Base-by-base conservation (phyloP, 1,139 yeast species). In the Kluyveromyces sp. region DNA sequence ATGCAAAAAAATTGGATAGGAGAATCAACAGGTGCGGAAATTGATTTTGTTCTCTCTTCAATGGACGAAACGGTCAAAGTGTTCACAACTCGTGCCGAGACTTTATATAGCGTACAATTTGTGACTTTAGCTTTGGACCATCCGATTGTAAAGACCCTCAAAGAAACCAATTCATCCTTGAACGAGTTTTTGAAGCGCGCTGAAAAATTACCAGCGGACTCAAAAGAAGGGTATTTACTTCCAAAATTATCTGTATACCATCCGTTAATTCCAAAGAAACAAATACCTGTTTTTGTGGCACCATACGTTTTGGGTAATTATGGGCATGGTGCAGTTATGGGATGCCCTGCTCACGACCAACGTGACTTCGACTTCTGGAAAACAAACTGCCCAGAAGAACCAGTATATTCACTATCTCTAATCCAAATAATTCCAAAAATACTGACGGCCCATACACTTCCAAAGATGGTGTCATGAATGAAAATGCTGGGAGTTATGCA, bases 1-100 rank as follows among this genome's bases (percentile, higher is more conserved):
- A 90, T 90, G 97, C 98, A 92, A 65, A 75, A 67, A 47, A 81
- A 92, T 64, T 92, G 98, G 98, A 89, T 92, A 45, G 97, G 97
- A 1, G 78, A 79, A 57, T 85, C 96, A 1, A 67, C 73, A 25
- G 97, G 98, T n/a, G 81, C 87, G 0, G 83, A 83, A 39, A 69
- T 92, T 6, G 57, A 48, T 2, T 85, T 86, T 59, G 38, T 46
- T 4, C 47, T 52, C 4, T 56, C 29, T 30, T 54, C 55, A 36
- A 42, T 50, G 1, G 51, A 61, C 3, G 44, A 60, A 4, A 59
- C 21, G 21, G 21, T 85, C 7, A 64, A 68, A 1, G 82, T 82
- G 1, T 92, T 82, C 66, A 92, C 98, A 0, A 85, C 97, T 0
- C 75, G 97, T 52, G 87, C 95, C 0, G 97, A 92, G 50, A 90